phyloP scores from a whole-genome alignment of 2,329 filamentous ascomycete genomes.

The Colletotrichum orbiculare region DNA sequence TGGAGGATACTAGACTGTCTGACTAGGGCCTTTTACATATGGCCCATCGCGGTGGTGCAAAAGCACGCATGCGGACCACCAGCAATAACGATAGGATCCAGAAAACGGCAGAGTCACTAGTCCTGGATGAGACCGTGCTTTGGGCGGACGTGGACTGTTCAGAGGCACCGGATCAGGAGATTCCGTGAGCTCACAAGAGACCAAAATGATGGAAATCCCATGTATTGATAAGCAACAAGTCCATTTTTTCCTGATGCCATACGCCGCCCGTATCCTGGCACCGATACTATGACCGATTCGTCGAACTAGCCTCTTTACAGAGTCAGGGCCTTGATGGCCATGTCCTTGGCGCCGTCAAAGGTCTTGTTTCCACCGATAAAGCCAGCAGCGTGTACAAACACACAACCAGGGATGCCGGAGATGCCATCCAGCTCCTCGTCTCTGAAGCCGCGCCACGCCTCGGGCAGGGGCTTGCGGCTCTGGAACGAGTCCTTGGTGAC shows the following conservation, averaged over 20 bases:
- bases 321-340: conserved; percentile 81
- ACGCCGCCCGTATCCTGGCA: conserved; percentile 21
- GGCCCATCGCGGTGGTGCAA: background rate
- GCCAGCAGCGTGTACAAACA: conserved; percentile 94
- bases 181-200: no score
- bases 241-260: conserved; percentile 34
- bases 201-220: conserved; percentile 2
- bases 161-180: no score
- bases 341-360: conserved; percentile 85
- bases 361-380: conserved; percentile 98
- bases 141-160: no score
- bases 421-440: conserved; percentile 85
- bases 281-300: conserved; percentile 3
- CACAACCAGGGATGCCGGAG: conserved; percentile 75
- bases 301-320: conserved; percentile 15
- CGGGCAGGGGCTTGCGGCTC: conserved; percentile 90
- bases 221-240: conserved; percentile 32
- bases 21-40: background rate
- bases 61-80: conserved; percentile 2
- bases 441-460: conserved; percentile 90
- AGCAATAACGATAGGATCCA: background rate
- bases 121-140: no score
- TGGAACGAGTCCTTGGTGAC: conserved; percentile 86
- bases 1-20: background rate
- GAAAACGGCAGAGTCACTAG: background rate